Evolutionary conservation across 441 rosid species (phyloP).

Genomic region (Omphalea diandra): DNA sequence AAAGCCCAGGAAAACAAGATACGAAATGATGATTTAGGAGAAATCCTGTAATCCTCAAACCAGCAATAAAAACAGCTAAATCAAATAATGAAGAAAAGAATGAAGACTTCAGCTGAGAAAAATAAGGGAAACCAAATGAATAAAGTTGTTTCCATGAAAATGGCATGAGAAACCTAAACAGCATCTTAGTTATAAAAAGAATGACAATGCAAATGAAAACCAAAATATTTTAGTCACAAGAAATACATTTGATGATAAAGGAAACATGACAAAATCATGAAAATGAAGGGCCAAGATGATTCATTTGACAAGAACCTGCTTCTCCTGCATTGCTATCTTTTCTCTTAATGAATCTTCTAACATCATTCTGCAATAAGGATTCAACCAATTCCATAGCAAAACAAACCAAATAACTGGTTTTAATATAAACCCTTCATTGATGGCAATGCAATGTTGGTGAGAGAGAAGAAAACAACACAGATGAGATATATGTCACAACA

Average conservation of each 20-base stretch:
- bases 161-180: background rate
- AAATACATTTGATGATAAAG: background rate
- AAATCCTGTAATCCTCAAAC: background rate
- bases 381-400: slow-evolving; percentile 52
- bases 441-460: background rate
- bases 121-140: background rate
- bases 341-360: slow-evolving; percentile 65
- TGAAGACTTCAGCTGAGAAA: background rate
- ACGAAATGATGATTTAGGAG: background rate
- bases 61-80: background rate
- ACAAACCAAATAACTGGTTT: background rate
- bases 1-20: too few relatives aligned
- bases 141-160: background rate
- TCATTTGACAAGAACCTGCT: slow-evolving; percentile 48
- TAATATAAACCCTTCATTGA: background rate
- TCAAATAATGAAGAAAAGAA: background rate
- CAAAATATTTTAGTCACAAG: too few relatives aligned
- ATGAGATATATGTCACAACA: slow-evolving; percentile 7
- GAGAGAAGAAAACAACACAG: background rate
- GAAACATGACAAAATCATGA: background rate
- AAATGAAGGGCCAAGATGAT: background rate
- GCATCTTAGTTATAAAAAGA: background rate
- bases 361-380: slow-evolving; percentile 45
- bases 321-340: slow-evolving; percentile 95
- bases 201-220: background rate